These are phyloP conservation scores for Cotoneaster glaucophyllus DNA, from an alignment of 306 rosid genomes.

Conservation along the genomic window DNA sequence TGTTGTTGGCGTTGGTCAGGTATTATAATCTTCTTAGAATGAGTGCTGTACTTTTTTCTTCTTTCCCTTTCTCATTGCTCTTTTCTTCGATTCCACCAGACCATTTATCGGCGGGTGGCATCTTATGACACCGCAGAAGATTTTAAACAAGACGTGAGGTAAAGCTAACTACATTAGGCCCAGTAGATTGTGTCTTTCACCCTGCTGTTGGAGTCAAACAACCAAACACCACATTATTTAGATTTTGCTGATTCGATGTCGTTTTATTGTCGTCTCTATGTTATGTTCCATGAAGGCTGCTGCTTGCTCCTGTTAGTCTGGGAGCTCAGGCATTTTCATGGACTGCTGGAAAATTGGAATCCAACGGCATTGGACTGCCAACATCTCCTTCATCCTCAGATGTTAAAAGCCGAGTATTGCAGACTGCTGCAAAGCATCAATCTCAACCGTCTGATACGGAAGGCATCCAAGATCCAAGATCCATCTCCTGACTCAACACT, in stretches of 20 bases:
- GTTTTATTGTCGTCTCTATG: slow-evolving; percentile 8
- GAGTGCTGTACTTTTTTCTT: neutral
- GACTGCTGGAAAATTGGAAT: slow-evolving; percentile 86
- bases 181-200: neutral
- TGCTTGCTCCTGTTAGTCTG: slow-evolving; percentile 59
- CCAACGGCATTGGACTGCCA: slow-evolving; percentile 71
- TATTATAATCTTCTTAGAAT: slow-evolving; percentile 3
- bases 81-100: slow-evolving; percentile 39
- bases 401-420: slow-evolving; percentile 86
- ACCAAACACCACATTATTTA: neutral
- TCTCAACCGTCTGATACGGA: slow-evolving; percentile 76
- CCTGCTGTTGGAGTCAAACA: neutral
- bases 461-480: slow-evolving; percentile 52
- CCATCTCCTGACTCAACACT: slow-evolving; percentile 37
- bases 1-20: slow-evolving; percentile 67
- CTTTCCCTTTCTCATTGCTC: slow-evolving; percentile 5
- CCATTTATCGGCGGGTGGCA: slow-evolving; percentile 51
- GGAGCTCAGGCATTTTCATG: slow-evolving; percentile 78
- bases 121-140: slow-evolving; percentile 63
- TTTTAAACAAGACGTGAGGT: slow-evolving; percentile 68
- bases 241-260: neutral
- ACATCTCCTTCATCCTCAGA: slow-evolving; percentile 92
- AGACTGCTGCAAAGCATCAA: slow-evolving; percentile 96
- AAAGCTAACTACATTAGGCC: neutral
- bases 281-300: slow-evolving; percentile 34